Percentiles rank a stretch among this genome's conserved stretches.
phyloP scores from a whole-genome alignment of 345 rosid species.

The Citrus hindsii region DNA sequence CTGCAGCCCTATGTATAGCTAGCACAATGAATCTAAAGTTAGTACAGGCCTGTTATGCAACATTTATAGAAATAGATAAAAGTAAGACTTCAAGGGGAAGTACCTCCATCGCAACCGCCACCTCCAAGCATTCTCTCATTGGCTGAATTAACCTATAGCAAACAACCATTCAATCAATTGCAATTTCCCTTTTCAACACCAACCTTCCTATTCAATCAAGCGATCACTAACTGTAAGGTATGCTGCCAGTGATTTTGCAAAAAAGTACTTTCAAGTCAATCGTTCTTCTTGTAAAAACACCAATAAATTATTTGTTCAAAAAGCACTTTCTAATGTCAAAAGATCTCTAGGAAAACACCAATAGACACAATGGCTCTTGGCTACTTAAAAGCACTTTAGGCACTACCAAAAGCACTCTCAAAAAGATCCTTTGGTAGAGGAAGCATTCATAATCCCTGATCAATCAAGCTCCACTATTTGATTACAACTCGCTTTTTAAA shows the following conservation, averaged over 20 bases:
- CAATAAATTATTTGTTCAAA: neutral
- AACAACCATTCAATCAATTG: neutral
- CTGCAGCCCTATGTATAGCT: slow-evolving; percentile 83
- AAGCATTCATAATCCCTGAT: no score
- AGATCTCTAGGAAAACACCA: neutral
- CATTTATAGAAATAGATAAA: neutral
- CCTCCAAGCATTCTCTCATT: slow-evolving; percentile 78
- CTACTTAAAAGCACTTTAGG: neutral
- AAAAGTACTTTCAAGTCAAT: neutral
- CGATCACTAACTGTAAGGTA: no score
- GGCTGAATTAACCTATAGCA: slow-evolving; percentile 64
- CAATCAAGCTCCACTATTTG: no score
- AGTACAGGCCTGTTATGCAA: neutral
- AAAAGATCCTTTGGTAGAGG: no score
- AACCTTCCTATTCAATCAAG: neutral
- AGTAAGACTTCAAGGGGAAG: no score
- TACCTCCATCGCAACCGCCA: slow-evolving; percentile 69
- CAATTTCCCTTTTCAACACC: no score
- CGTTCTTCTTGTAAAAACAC: neutral
- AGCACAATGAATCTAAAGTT: neutral
- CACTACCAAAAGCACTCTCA: no score
- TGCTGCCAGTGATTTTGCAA: no score
- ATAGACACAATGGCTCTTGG: neutral
- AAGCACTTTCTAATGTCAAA: neutral
- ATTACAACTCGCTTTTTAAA: no score